phyloP scores from a whole-genome alignment of 169 alveolate species.

The Plasmodium billcollinsi region DNA sequence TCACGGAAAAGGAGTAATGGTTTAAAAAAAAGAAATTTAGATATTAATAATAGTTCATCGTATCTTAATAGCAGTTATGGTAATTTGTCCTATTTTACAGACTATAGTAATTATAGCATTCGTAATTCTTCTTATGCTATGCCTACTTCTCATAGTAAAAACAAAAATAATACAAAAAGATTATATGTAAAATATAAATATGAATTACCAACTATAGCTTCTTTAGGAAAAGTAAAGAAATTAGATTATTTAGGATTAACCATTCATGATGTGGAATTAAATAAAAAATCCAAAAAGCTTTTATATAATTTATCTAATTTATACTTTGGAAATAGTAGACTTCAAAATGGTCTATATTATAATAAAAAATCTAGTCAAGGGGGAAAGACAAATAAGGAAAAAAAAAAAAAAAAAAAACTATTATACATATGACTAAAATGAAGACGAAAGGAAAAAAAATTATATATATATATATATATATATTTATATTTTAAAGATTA shows the following conservation, averaged over 20 bases:
- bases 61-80: constrained; percentile 3
- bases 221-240: constrained; percentile 70
- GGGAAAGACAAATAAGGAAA: constrained; percentile 15
- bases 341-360: not conserved
- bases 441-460: not conserved
- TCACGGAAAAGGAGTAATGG: constrained; percentile 5
- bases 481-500: not conserved
- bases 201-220: constrained; percentile 74
- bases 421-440: not conserved
- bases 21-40: constrained; percentile 13
- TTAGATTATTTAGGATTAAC: constrained; percentile 28
- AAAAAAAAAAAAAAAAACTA: constrained; percentile 7
- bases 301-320: constrained; percentile 52
- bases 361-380: not conserved
- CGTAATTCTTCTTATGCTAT: not conserved
- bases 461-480: constrained; percentile 7
- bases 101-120: constrained; percentile 6
- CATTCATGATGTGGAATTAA: constrained; percentile 23
- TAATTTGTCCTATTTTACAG: constrained; percentile 17
- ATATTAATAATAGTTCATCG: constrained; percentile 1
- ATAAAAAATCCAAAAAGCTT: constrained; percentile 6
- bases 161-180: constrained; percentile 6
- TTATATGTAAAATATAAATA: constrained; percentile 34
- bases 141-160: not conserved
- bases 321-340: constrained; percentile 13